A percentile compares a stretch with the other conserved stretches of the same genome.
Evolutionary conservation across 371 early-diverging fungal genomes (phyloP).

Genomic region (Actinomucor elegans): DNA sequence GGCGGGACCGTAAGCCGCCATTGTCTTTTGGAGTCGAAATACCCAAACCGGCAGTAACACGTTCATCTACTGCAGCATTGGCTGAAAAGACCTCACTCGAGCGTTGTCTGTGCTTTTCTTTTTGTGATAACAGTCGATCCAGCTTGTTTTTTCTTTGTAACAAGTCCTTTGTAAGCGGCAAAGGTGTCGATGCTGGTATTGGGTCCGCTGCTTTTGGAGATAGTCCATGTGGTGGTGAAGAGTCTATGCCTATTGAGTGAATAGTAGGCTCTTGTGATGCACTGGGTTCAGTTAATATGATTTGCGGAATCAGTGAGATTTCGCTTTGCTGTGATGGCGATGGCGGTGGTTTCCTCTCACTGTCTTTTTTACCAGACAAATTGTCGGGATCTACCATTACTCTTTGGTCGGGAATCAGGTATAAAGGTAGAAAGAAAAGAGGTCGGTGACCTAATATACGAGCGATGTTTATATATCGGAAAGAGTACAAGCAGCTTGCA

Average conservation of each 20-base stretch:
- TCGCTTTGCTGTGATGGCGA: not conserved
- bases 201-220: constrained; percentile 11
- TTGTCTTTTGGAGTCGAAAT: constrained; percentile 16
- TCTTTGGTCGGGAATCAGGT: too few relatives aligned
- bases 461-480: too few relatives aligned
- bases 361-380: constrained; percentile 5
- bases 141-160: constrained; percentile 43
- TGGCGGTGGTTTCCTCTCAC: not conserved
- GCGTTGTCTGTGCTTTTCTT: constrained; percentile 9
- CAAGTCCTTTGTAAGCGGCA: constrained; percentile 49
- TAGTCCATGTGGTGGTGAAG: not conserved
- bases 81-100: not conserved
- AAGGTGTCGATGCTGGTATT: constrained; percentile 8
- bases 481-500: too few relatives aligned
- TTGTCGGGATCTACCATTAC: constrained; percentile 1
- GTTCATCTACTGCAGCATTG: constrained; percentile 25
- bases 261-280: not conserved
- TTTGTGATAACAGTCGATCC: constrained; percentile 28
- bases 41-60: constrained; percentile 42
- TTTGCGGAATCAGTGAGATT: constrained; percentile 35
- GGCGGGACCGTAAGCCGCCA: constrained; percentile 12
- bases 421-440: too few relatives aligned
- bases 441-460: too few relatives aligned
- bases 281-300: constrained; percentile 34
- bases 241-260: not conserved